phyloP scores from a whole-genome alignment of 2,329 filamentous ascomycete genomes.

The Aspergillus brunneoviolaceus region DNA sequence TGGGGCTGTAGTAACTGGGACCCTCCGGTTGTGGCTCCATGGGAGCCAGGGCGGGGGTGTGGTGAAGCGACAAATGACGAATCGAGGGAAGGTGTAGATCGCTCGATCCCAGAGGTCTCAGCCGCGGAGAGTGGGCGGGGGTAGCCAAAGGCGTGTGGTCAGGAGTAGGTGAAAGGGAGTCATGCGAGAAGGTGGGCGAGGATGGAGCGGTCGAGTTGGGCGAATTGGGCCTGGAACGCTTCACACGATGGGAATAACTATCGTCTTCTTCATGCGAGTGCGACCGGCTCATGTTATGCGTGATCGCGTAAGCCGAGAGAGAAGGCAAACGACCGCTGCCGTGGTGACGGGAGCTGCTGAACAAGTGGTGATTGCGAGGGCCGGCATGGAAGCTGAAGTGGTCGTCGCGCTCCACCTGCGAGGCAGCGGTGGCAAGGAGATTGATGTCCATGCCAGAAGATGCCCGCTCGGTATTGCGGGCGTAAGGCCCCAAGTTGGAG shows the following conservation, averaged over 20 bases:
- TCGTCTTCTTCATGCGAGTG: slow-evolving; percentile 77
- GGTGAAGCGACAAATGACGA: slow-evolving; percentile 67
- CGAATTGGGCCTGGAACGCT: slow-evolving; percentile 89
- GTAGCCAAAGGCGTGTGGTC: slow-evolving; percentile 99
- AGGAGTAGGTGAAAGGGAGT: slow-evolving; percentile 90
- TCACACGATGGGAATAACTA: slow-evolving; percentile 71
- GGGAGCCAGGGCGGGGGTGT: slow-evolving; percentile 66
- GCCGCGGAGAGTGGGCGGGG: slow-evolving; percentile 87
- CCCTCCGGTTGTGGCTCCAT: slow-evolving; percentile 67
- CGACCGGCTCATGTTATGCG: slow-evolving; percentile 84
- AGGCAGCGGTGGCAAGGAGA: slow-evolving; percentile 67
- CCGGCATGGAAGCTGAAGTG: slow-evolving; percentile 44
- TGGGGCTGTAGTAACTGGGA: slow-evolving; percentile 59
- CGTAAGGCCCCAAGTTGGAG: slow-evolving; percentile 59
- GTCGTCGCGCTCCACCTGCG: slow-evolving; percentile 64
- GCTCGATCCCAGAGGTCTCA: slow-evolving; percentile 70
- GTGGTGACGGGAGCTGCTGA: slow-evolving; percentile 45
- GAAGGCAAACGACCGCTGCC: slow-evolving; percentile 65
- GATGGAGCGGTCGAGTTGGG: slow-evolving; percentile 94
- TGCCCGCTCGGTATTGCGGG: slow-evolving; percentile 47
- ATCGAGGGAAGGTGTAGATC: slow-evolving; percentile 85
- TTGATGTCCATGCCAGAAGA: slow-evolving; percentile 61
- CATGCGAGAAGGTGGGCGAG: slow-evolving; percentile 93
- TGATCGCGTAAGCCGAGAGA: slow-evolving; percentile 71
- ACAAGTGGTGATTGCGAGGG: slow-evolving; percentile 50